Base-by-base conservation (phyloP, 176 grass and related monocot species). In the Hyparrhenia diplandra region DNA sequence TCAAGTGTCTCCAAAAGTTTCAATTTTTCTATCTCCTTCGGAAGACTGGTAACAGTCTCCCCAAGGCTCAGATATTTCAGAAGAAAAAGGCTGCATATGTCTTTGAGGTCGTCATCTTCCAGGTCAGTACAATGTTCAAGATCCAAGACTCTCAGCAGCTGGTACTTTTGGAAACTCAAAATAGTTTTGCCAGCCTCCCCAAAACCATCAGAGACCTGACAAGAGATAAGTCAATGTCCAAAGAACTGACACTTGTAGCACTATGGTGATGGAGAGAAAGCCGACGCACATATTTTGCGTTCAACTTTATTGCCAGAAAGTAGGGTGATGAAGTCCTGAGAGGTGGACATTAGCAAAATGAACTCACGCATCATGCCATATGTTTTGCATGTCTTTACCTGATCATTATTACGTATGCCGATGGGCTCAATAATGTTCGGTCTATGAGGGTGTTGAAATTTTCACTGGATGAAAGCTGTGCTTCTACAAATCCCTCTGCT, bases 311-410 rank as follows among this genome's bases (percentile, higher is more conserved):
- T 23, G 13, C 32, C 28, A 45, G 13, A 16, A 47, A 35, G 11
- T 0, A 62, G 4, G 10, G 67, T 70, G 23, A 43, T 43, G 16
- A 81, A 45, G 18, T 58, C 65, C n/a, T 80, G 30, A 2, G 78
- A 80, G 4, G 45, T 39, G 31, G 64, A 69, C 62, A 67, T 7
- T 12, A 51, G 29, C 43, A 67, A 52, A 67, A 79, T 79, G 61
- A 67, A 80, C 30, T 80, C 78, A 10, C 13, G 78, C 78, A 80
- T 69, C 67, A 81, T 60, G 16, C 79, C 67, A 5, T 71, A 81
- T 14, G 51, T 69, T 81, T 60, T 68, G 36, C 79, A 81, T 29
- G 79, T 42, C 17, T 81, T 81, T 17, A 81, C 49, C 1, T 60
- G 54, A 28, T 42, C 35, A 18, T 60, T 42, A 6, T 32, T 81